These are phyloP conservation scores for Lentinula lateritia DNA, from an alignment of 768 basidiomycete genomes.

Conservation along the genomic window DNA sequence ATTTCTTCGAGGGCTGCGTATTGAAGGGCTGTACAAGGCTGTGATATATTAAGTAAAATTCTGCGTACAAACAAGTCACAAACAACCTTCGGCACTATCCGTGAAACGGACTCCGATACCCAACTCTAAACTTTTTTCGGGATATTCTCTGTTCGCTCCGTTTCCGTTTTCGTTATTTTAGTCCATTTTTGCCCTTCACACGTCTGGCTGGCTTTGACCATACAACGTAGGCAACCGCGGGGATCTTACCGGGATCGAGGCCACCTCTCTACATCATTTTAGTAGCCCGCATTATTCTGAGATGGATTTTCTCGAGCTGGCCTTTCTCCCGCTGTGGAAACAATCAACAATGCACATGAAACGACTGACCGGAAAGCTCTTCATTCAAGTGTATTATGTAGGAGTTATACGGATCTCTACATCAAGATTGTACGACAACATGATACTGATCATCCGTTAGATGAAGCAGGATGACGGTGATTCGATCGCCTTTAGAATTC, in stretches of 20 bases:
- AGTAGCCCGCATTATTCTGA: not conserved
- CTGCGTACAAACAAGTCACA: not conserved
- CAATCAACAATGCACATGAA: not conserved
- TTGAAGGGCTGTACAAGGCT: slow-evolving; percentile 1
- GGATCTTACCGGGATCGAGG: too few species aligned
- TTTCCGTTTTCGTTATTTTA: too few species aligned
- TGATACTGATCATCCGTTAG: not conserved
- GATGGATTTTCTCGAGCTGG: not conserved
- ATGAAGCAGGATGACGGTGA: not conserved
- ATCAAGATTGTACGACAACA: slow-evolving; percentile 2
- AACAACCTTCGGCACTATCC: not conserved
- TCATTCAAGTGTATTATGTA: not conserved
- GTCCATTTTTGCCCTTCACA: too few species aligned
- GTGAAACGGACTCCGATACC: not conserved
- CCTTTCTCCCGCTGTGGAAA: not conserved
- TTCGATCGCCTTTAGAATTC: not conserved
- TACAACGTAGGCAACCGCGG: too few species aligned
- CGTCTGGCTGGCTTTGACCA: too few species aligned
- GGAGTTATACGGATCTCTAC: not conserved
- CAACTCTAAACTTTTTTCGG: not conserved
- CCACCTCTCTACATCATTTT: not conserved
- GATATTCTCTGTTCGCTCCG: too few species aligned
- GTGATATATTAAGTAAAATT: not conserved
- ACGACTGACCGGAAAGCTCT: not conserved
- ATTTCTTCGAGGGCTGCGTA: slow-evolving; percentile 3